Evolutionary conservation across 2,329 filamentous ascomycete species (phyloP).

Genomic region (Colletotrichum musae): DNA sequence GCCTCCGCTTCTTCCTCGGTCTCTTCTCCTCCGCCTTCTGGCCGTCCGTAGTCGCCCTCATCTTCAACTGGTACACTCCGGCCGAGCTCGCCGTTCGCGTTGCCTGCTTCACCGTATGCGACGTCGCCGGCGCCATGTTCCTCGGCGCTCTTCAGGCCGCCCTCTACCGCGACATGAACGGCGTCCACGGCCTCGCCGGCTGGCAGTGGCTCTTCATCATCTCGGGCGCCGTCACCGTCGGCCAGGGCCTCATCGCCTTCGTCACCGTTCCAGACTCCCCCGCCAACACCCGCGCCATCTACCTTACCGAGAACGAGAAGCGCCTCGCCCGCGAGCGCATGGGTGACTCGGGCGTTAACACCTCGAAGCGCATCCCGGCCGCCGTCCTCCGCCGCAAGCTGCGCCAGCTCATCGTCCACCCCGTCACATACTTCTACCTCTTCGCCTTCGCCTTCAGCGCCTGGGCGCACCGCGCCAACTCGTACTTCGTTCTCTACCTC

Average conservation of each 20-base stretch:
- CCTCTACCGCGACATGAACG: conserved; percentile 58
- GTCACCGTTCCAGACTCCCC: conserved; percentile 55
- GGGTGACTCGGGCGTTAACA: conserved; percentile 48
- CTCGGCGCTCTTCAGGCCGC: conserved; percentile 60
- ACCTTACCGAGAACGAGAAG: conserved; percentile 48
- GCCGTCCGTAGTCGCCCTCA: conserved; percentile 54
- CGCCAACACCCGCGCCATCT: conserved; percentile 48
- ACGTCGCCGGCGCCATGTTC: conserved; percentile 61
- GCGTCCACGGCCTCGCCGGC: conserved; percentile 55
- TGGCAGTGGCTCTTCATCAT: conserved; percentile 65
- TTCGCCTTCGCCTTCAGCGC: conserved; percentile 49
- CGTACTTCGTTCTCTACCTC: conserved; percentile 53
- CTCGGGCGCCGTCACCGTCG: conserved; percentile 58
- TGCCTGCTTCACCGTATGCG: conserved; percentile 60
- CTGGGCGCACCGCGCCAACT: conserved; percentile 50
- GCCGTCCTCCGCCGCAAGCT: conserved; percentile 46
- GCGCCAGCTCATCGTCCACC: conserved; percentile 47
- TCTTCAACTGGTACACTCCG: conserved; percentile 65
- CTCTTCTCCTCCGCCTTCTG: conserved; percentile 52
- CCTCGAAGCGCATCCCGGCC: conserved; percentile 47
- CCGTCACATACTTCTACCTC: conserved; percentile 51
- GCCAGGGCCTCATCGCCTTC: conserved; percentile 56
- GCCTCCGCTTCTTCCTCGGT: conserved; percentile 54
- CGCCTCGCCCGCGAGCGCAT: conserved; percentile 47
- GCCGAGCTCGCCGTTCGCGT: conserved; percentile 56